phyloP scores from a whole-genome alignment of 176 grass and related monocot genomes.

The Rhynchospora breviuscula region DNA sequence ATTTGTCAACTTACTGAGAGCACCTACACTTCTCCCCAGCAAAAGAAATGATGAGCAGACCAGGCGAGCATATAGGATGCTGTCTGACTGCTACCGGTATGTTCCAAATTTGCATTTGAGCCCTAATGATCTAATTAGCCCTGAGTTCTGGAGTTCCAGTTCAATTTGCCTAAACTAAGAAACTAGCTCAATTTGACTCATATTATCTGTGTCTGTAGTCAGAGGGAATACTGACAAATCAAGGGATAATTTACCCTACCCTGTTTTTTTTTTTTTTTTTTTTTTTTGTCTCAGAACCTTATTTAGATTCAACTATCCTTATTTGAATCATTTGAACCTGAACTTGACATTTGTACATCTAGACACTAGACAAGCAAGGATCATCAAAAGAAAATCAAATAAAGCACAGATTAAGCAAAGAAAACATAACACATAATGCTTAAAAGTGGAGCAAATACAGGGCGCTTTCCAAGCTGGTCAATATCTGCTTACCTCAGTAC shows the following conservation, averaged over 20 bases:
- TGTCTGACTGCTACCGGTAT: constrained; percentile 78
- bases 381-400: not conserved
- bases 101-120: not conserved
- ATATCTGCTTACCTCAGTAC: not conserved
- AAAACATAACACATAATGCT: not conserved
- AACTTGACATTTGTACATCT: not conserved
- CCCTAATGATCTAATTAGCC: not conserved
- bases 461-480: not conserved
- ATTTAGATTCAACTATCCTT: not conserved
- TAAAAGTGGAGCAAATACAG: not conserved
- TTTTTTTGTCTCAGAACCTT: not conserved
- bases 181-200: not conserved
- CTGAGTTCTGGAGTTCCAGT: not conserved
- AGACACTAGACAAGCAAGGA: not conserved
- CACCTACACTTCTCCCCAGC: constrained; percentile 80
- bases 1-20: constrained; percentile 65
- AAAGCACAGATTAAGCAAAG: not conserved
- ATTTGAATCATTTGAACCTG: not conserved
- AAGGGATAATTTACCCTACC: not conserved
- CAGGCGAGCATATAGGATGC: constrained; percentile 83
- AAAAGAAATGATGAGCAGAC: constrained; percentile 77
- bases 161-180: not conserved
- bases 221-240: not conserved
- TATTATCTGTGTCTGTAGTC: not conserved
- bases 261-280: no score